Evolutionary conservation across 768 basidiomycete species (phyloP).

Genomic region (Leccinum subgranulosum): DNA sequence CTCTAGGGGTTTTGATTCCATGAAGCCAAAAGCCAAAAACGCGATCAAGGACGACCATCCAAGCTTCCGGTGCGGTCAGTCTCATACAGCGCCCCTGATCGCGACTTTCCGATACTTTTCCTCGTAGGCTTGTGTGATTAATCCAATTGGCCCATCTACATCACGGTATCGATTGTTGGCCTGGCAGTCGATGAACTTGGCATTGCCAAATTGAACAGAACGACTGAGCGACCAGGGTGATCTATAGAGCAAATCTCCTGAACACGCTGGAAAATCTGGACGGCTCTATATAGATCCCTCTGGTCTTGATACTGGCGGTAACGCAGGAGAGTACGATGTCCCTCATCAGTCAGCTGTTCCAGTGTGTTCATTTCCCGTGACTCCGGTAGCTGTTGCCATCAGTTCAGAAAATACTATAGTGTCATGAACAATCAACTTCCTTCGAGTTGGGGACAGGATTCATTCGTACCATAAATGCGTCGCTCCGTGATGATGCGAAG

Average conservation of each 20-base stretch:
- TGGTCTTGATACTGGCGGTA: not conserved
- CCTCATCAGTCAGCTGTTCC: not conserved
- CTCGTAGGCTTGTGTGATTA: constrained; percentile 64
- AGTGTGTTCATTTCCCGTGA: not conserved
- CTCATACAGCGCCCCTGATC: constrained; percentile 89
- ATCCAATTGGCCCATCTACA: not conserved
- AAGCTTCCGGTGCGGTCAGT: constrained; percentile 1
- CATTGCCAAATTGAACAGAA: not conserved
- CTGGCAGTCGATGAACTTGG: not conserved
- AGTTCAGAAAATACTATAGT: not conserved
- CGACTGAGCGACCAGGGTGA: not conserved
- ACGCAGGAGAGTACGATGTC: not conserved
- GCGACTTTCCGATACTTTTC: constrained; percentile 83
- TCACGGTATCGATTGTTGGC: not conserved
- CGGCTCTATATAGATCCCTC: not conserved
- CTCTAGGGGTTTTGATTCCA: constrained; percentile 14
- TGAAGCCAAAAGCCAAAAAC: constrained; percentile 3
- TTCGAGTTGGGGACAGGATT: not conserved
- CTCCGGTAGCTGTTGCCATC: not conserved
- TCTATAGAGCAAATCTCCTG: not conserved
- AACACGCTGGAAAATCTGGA: not conserved
- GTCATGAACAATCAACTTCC: not conserved
- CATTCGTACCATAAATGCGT: not conserved
- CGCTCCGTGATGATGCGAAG: not conserved
- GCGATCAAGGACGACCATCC: constrained; percentile 3